Base-by-base conservation (phyloP, 169 alveolate genomes). In the Besnoitia besnoiti region DNA sequence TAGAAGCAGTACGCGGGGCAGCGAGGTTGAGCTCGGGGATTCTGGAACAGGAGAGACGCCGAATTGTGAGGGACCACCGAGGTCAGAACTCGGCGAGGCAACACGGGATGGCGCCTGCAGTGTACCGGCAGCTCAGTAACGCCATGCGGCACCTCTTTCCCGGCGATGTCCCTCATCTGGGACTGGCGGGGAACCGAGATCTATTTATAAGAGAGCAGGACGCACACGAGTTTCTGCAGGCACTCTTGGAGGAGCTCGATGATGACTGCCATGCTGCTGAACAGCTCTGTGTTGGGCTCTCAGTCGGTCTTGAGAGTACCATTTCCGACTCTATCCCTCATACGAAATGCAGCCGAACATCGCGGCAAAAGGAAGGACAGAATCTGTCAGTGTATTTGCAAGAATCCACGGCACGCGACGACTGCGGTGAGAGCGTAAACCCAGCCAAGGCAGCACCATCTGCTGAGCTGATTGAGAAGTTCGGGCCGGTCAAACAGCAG, bases 201-300 rank as follows among this genome's bases (percentile, higher is more conserved):
- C 5, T 24, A 24, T 42, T 27, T 24, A 77, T 77, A 39, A 24
- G 37, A 77, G 55, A 77, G 24, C 87, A 77, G 30, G 87, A 77
- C 59, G 55, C 59, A 21, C 87, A 77, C 87, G 87, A 77, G 55
- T 44, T 77, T 24, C 59, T 77, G 19, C 87, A 77, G 24, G 59
- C 40, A 27, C 59, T 77, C 0, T 27, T 77, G 44, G 61, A 77
- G 55, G 87, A 77, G 30, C 14, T 42, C 19, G 59, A 77, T 2
- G 59, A 42, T 27, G 59, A 77, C 50, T 77, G 87, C 47, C 61
- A 39, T 37, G 21, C 61, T 3, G 87, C 87, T 39, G 59, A 39
- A 44, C 19, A 42, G 30, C 47, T 77, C n/a, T 35, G 40, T 14
- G 10, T 16, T 8, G n/a, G 12, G 49, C 87, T 77, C n/a, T 40